Evolutionary conservation across 2,329 filamentous ascomycete genomes (phyloP), one percentile per base, ranked within the genome.

Genomic region (Raffaelea albimanens): DNA sequence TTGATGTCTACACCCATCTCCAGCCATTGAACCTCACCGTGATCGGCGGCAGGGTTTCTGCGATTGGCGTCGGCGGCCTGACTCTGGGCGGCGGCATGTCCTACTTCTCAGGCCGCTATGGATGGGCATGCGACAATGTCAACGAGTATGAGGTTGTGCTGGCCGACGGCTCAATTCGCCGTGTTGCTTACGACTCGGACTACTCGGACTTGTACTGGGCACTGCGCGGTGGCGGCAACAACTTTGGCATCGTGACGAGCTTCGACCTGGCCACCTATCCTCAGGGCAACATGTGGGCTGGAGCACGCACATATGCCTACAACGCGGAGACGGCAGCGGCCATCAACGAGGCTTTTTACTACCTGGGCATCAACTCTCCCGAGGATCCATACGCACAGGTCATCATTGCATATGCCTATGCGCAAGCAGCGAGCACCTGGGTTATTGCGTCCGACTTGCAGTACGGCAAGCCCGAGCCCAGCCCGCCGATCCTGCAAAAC

Each of bases 181-280:
- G 22, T 10, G 44, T 45, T 14, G 5, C 44, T 20, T 45, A 45
- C 19, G 36, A 40, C 21, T 45, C 36, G 3, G 36, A 16, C 34
- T 45, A 79, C 50, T 50, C 65, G 0, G 75, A 79, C 48, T 63
- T 82, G 7, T 79, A 65, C 59, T 65, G 63, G 52, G 74, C 71
- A 0, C 65, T 80, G 4, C 71, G 72, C 48, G 78, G 76, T 10
- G 76, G 78, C 16, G 70, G 71, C n/a, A 75, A 70, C 59, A 78
- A 76, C 56, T 78, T 72, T 51, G 76, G 74, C 40, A 66, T 75
- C 51, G 67, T 74, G 5, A 71, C 71, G 11, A 62, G 62, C 5
- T 72, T 71, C 53, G 56, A 66, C 10, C 57, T 76, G 8, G 58
- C 67, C 50, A 66, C 68, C 0, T 65, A 67, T 52, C 57, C 57